Base-by-base conservation (phyloP, 257 asterid species). In the Prunella vulgaris region DNA sequence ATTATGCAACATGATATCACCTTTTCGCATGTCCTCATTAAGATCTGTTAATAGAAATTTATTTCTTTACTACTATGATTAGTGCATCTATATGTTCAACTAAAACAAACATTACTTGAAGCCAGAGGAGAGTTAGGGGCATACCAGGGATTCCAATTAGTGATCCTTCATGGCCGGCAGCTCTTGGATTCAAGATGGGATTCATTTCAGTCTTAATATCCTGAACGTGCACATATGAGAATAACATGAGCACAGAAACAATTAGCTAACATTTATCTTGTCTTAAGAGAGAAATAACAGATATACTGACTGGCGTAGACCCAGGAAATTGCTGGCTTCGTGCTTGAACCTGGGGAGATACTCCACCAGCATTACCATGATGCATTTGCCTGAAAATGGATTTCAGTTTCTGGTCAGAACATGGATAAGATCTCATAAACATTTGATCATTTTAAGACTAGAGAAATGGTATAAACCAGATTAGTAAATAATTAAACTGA, bases 321-420 rank as follows among this genome's bases (percentile, higher is more conserved):
- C 95, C 99, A 7, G 95, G 95, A 83, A 87, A 88, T 79, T 91
- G 99, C 75, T 91, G 99, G 85, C 83, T 85, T 59, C 95, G 88
- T 62, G 85, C 82, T 79, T 92, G 99, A 73, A 89, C 93, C 74
- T 91, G 99, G 5, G 99, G 88, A 24, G 98, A 87, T 88, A 89
- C 89, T 60, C 86, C 94, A 73, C 96, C 97, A 61, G 88, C 83
- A 48, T 84, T 6, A 79, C 96, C 95, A 70, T 89, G 97, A 54
- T 88, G 80, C 80, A 91, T 83, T 81, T 85, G 97, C 89, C 99
- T 94, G 84, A 40, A 80, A 78, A 66, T 22, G 12, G 33, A 67
- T 65, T 65, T 53, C 59, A 17, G 60, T 28, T 17, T 46, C 18
- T 5, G 32, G 56, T 71, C 61, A 78, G 59, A 60, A 52, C 63